Percentiles rank a stretch among this genome's conserved stretches.
phyloP scores from a whole-genome alignment of 2,329 filamentous ascomycete genomes.

The Exophiala calicioides region DNA sequence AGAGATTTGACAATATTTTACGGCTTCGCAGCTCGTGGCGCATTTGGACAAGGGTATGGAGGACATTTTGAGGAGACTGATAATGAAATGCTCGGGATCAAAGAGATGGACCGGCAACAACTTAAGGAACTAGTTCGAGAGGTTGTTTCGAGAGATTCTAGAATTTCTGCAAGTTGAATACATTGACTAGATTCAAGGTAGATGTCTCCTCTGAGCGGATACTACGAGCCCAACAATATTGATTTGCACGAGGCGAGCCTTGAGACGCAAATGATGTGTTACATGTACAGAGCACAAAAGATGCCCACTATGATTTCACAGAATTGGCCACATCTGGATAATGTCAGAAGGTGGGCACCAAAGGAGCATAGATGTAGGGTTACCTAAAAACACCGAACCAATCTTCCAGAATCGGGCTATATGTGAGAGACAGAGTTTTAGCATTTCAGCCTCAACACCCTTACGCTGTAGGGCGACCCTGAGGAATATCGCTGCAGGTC shows the following conservation, averaged over 20 bases:
- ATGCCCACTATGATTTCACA: no score
- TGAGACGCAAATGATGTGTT: no score
- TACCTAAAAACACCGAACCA: neutral
- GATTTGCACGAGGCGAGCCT: no score
- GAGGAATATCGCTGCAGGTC: neutral
- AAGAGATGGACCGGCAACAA: conserved; percentile 36
- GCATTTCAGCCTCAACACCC: neutral
- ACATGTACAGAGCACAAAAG: no score
- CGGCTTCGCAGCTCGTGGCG: conserved; percentile 32
- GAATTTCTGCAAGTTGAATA: no score
- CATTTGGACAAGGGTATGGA: conserved; percentile 40
- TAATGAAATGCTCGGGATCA: conserved; percentile 43
- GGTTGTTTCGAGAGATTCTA: no score
- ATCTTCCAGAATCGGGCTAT: neutral
- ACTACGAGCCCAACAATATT: no score
- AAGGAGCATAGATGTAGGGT: no score
- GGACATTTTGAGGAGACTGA: conserved; percentile 35
- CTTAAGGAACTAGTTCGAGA: conserved; percentile 33
- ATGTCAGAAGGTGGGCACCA: no score
- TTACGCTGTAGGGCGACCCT: conserved; percentile 5
- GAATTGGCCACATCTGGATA: no score
- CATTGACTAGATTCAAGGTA: no score
- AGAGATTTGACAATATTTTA: conserved; percentile 32
- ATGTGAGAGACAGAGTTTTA: neutral
- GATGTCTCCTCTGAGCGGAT: no score